Conservation (phyloP, 83 land plant genomes). For the Isoetes engelmannii region DNA sequence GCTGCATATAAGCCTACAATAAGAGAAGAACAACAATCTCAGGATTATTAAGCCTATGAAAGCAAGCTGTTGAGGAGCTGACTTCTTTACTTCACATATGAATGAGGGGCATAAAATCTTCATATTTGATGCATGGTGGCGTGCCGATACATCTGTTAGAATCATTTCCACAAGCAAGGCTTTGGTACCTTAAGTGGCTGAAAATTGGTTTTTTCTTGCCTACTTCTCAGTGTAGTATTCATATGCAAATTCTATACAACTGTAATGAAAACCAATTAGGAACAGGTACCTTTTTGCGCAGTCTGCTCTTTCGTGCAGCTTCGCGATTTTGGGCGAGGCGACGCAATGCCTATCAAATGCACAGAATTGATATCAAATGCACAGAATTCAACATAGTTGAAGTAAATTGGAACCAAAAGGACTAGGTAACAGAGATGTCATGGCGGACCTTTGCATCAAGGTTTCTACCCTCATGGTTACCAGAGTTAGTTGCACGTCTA, state of each 20-base stretch:
- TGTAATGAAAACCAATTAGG: background rate
- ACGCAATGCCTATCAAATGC: background rate
- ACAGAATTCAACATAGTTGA: background rate
- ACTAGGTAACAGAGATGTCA: background rate
- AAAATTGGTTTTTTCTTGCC: background rate
- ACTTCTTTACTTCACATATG: too few species aligned
- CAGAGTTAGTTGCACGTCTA: background rate
- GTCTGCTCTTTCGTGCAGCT: slow-evolving; percentile 9
- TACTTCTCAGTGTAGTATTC: background rate
- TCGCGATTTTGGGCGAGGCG: slow-evolving; percentile 8
- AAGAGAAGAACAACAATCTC: background rate
- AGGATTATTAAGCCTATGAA: too few species aligned
- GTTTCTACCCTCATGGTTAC: background rate
- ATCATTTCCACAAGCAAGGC: too few species aligned
- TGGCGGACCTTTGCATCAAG: slow-evolving; percentile 8
- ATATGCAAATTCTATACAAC: background rate
- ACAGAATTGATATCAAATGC: background rate
- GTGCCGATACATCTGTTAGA: too few species aligned
- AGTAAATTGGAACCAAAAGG: background rate
- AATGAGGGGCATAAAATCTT: too few species aligned
- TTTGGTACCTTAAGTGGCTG: too few species aligned
- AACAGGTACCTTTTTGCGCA: slow-evolving; percentile 4
- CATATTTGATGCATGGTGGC: too few species aligned
- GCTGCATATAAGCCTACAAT: slow-evolving; percentile 78
- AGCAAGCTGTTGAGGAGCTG: too few species aligned